Base-by-base conservation (phyloP, 345 rosid genomes). In the Erysimum cheiranthoides region DNA sequence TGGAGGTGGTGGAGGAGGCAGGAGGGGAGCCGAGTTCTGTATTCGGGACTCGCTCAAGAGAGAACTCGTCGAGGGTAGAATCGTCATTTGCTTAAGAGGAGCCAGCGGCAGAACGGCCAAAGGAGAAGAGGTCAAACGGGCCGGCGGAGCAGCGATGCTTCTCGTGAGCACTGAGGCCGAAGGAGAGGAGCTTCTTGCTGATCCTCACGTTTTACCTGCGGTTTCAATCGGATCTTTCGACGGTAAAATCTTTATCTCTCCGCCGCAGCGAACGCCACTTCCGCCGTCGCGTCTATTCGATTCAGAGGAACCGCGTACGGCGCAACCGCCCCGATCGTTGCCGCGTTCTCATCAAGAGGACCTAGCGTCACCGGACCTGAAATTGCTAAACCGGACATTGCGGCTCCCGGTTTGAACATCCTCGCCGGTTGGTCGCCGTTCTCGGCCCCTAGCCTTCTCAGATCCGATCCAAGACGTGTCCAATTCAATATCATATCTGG, bases 261-360 rank as follows among this genome's bases (percentile, higher is more conserved):
- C 77, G 58, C 25, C 42, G 57, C 12, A 77, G 82, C 8, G 74
- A 78, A 53, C 75, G 61, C 54, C 86, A 75, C 71, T 52, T 43
- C 52, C 85, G 71, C 71, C 54, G 49, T 52, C 6, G 90, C 87
- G 9, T 84, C 90, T 0, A 84, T 93, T 61, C 57, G 64, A 13
- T 92, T 92, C 81, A 65, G 59, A 42, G 89, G 94, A 18, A 88
- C 96, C 5, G 18, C 35, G 6, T 91, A 82, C 10, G 89, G 91
- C 4, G 66, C 78, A 32, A 76, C 80, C 14, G 96, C 98, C 30
- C 94, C 98, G 3, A 39, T 70, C 17, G 74, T 93, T 32, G 93
- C 96, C 0, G 90, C 88, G 7, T 93, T 93, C 66, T 93, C 97
- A 21, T 91, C 98, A 1, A 82, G 93, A 74, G 96, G 97, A 52